These are phyloP conservation scores for Aspergillus jensenii DNA, from an alignment of 2,329 filamentous ascomycete genomes.

Conservation along the genomic window DNA sequence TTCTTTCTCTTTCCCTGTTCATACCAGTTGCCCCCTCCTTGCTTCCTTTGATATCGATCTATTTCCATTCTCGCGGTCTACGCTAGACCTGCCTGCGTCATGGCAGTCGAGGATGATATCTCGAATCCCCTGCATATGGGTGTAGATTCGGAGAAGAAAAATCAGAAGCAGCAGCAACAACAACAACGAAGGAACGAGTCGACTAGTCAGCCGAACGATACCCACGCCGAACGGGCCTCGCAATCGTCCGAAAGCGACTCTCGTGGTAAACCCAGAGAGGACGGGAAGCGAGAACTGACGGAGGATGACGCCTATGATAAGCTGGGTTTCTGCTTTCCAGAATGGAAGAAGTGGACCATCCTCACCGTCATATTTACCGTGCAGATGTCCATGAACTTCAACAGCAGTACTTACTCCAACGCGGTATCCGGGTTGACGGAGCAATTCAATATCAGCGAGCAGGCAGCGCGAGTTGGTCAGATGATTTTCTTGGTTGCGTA, in stretches of 20 bases:
- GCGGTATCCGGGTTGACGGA: conserved; percentile 64
- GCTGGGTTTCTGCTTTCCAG: conserved; percentile 60
- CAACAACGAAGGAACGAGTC: not conserved
- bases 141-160: conserved; percentile 1
- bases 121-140: not conserved
- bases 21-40: not conserved
- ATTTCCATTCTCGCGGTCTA: not conserved
- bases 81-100: not conserved
- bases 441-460: conserved; percentile 66
- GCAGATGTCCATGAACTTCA: conserved; percentile 78
- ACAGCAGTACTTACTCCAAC: conserved; percentile 71
- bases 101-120: conserved; percentile 1
- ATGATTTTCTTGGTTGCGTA: conserved; percentile 77
- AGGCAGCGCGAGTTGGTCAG: conserved; percentile 69
- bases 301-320: conserved; percentile 62
- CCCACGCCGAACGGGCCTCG: conserved; percentile 18
- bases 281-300: conserved; percentile 41
- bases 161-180: not conserved
- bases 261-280: conserved; percentile 12
- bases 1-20: not conserved
- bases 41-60: not conserved
- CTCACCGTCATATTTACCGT: conserved; percentile 70
- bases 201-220: conserved; percentile 8
- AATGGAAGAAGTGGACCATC: conserved; percentile 68
- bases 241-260: conserved; percentile 16